Evolutionary conservation across 2,329 filamentous ascomycete species (phyloP).

Genomic region (Sclerotinia sclerotiorum): DNA sequence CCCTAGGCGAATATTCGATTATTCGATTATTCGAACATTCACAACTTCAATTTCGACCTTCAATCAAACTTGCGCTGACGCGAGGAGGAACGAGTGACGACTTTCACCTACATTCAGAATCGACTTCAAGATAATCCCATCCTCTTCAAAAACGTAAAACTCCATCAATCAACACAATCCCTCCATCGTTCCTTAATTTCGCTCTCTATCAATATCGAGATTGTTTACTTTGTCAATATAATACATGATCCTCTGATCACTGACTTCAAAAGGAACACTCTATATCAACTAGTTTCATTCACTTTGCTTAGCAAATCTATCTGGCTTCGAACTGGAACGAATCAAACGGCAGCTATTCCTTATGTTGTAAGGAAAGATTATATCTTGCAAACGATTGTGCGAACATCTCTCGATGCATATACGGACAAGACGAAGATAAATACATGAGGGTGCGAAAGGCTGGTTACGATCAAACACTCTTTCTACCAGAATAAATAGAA

Average conservation of each 20-base stretch:
- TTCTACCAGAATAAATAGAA: not conserved
- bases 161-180: not conserved
- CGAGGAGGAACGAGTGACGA: not conserved
- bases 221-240: not conserved
- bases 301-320: not conserved
- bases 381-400: not conserved
- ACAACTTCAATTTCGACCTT: not conserved
- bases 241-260: not conserved
- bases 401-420: conserved; percentile 11
- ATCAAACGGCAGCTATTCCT: not conserved
- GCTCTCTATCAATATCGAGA: not conserved
- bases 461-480: not conserved
- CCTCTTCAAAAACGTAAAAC: not conserved
- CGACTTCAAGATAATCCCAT: conserved; percentile 1
- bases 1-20: conserved; percentile 1
- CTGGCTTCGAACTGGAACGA: too few relatives aligned
- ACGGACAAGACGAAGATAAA: not conserved
- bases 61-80: not conserved
- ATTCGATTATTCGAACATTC: not conserved
- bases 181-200: not conserved
- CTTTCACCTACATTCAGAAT: not conserved
- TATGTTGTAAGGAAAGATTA: not conserved
- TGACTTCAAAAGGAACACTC: not conserved
- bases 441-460: not conserved
- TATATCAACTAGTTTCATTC: not conserved